Evolutionary conservation across 441 rosid species (phyloP), one percentile per base, ranked within the genome.

Genomic region (Erodium texanum): DNA sequence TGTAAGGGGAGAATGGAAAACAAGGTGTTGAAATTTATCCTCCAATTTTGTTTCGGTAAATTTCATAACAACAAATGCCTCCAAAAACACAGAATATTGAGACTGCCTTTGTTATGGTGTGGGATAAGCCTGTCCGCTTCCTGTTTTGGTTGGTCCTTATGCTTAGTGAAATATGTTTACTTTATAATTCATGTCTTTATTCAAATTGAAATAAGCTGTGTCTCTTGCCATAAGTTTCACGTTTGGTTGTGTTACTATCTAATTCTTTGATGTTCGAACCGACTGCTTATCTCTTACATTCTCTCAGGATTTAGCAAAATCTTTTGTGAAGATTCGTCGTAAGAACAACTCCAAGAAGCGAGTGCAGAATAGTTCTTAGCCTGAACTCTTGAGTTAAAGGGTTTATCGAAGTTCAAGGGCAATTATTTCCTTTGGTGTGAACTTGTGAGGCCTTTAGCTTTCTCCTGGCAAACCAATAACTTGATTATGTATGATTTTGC

Each of bases 281-380:
- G 62, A 38, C 34, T 66, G 58, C 65, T 45, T 24, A 14, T 63
- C 20, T 63, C 54, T 0, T 4, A 22, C 24, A 29, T 58, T 11
- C 54, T 8, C 69, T 45, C 81, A 86, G 96, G 96, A 90, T 64
- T 75, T 93, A 48, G 80, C 71, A 67, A 86, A 82, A 29, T 88
- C 88, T 68, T 84, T 89, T 32, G 76, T 82, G 56, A 93, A 93
- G 83, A 79, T 87, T 71, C 85, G 94, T 5, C 93, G 76, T 34
- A 87, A 80, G 75, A 93, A 89, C 79, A 93, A 93, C 80, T 90
- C 96, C 27, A 90, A 89, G 78, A 86, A 70, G 62, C 80, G 66
- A 65, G 72, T 69, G 14, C 64, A 70, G 64, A 54, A 50, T 22
- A 67, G 52, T 58, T 69, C 70, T n/a, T 75, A 69, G 63, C 8